Base-by-base conservation (phyloP, 352 stramenopile species). In the Phytopythium helicoides region DNA sequence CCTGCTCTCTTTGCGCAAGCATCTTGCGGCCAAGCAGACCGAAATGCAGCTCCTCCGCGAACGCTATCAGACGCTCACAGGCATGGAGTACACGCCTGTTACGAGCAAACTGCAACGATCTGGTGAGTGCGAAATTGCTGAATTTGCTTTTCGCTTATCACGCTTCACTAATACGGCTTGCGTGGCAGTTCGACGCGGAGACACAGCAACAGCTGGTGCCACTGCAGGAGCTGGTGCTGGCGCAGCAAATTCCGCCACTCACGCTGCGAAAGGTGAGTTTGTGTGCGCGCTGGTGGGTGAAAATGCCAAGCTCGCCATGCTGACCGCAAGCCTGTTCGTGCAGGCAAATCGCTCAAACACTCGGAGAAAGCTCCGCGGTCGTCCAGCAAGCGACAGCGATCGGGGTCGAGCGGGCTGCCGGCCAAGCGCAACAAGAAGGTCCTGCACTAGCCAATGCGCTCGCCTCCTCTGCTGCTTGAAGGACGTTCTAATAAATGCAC, bases 391-490 rank as follows among this genome's bases (percentile, higher is more conserved):
- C 68, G 71, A 37, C 75, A 70, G 38, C 66, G 60, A n/a, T 38
- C 46, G 6, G 67, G 15, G 58, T 56, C 28, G 28, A 33, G 28
- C 14, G 71, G 56, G 3, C 58, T 80, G 37, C 60, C 75, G 15
- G 66, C 75, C 3, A 86, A 86, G 42, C 71, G 75, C 10, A 83
- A 81, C 58, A 83, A 83, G 62, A 86, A 86, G 63, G 63, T 71
- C n/a, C 48, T 58, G 19, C 47, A 68, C 23, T 66, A 56, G 64
- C 36, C 19, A 35, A 12, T 7, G 22, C 52, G 11, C 26, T 50
- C 28, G 28, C 28, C 5, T 33, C 28, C 9, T 33, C 28, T 33
- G 28, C 28, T 33, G 28, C 28, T 33, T 33, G 28, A 33, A 33
- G 28, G 28, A 33, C 28, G 28, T 10, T 9, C 28, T 33, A 33